Conservation (phyloP, 2,329 filamentous ascomycete genomes). For the Penicillium sp. region DNA sequence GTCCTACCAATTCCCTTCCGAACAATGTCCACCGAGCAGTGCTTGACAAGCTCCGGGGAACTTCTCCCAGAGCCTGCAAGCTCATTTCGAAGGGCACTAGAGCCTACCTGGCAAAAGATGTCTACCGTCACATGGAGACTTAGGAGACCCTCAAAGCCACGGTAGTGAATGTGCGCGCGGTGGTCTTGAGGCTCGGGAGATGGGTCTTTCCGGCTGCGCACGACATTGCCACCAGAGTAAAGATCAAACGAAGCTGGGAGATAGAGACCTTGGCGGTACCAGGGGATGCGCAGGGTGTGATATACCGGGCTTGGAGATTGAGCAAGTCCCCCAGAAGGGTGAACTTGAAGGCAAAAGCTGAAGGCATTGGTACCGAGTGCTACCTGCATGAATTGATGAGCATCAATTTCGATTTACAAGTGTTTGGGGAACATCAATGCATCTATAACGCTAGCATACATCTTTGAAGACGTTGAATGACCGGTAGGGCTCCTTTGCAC, state of each 20-base stretch:
- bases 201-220: slow-evolving; percentile 2
- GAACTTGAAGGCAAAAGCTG: slow-evolving; percentile 8
- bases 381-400: background rate
- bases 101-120: background rate
- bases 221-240: slow-evolving; percentile 3
- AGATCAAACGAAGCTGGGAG: slow-evolving; percentile 4
- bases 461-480: slow-evolving; percentile 9
- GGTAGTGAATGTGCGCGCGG: slow-evolving; percentile 5
- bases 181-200: background rate
- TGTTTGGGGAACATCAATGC: background rate
- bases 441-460: background rate
- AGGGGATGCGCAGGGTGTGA: slow-evolving; percentile 4
- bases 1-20: slow-evolving; percentile 2
- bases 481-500: background rate
- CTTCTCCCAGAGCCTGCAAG: background rate
- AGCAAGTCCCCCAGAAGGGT: slow-evolving; percentile 5
- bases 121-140: background rate
- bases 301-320: slow-evolving; percentile 8
- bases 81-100: background rate
- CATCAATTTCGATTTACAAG: too few species aligned
- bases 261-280: slow-evolving; percentile 4
- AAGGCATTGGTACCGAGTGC: slow-evolving; percentile 4
- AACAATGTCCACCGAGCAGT: background rate
- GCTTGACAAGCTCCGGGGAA: background rate
- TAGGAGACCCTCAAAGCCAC: slow-evolving; percentile 2